A percentile compares a stretch with the other conserved stretches of the same genome.
phyloP scores from a whole-genome alignment of 768 basidiomycete species.

The Hydnum rufescens region DNA sequence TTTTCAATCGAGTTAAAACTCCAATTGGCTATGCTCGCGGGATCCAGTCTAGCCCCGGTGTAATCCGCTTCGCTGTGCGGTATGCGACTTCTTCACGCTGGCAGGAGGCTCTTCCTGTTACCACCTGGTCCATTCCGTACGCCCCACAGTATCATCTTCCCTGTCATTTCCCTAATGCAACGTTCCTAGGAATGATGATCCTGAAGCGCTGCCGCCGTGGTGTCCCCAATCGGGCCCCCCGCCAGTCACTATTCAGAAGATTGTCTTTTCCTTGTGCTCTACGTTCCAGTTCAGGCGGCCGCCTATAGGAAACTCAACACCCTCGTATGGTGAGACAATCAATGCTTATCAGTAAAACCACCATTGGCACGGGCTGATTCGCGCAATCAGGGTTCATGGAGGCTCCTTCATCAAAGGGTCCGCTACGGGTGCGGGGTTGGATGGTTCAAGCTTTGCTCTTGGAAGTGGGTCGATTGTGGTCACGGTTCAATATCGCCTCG shows the following conservation, averaged over 20 bases:
- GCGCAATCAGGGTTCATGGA: slow-evolving; percentile 50
- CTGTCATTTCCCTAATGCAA: slow-evolving; percentile 2
- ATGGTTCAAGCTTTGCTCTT: slow-evolving; percentile 54
- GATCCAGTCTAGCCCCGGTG: slow-evolving; percentile 25
- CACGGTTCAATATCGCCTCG: slow-evolving; percentile 70
- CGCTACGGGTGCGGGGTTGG: slow-evolving; percentile 48
- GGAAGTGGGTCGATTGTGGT: slow-evolving; percentile 59
- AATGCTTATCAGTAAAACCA: background rate
- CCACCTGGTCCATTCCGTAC: slow-evolving; percentile 44
- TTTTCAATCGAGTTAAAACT: no score
- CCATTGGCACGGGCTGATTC: background rate
- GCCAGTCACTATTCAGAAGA: slow-evolving; percentile 43
- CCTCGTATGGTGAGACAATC: slow-evolving; percentile 1
- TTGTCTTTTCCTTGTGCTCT: slow-evolving; percentile 62
- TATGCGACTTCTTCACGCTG: slow-evolving; percentile 49
- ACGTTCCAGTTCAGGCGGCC: slow-evolving; percentile 29
- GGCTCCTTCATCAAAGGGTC: slow-evolving; percentile 62
- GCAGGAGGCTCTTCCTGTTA: slow-evolving; percentile 32
- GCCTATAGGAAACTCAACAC: background rate
- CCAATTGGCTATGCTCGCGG: slow-evolving; percentile 39
- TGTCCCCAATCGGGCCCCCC: slow-evolving; percentile 43
- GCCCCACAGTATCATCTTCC: slow-evolving; percentile 13
- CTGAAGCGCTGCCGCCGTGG: slow-evolving; percentile 37
- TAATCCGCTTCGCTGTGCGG: slow-evolving; percentile 38
- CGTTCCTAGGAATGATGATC: slow-evolving; percentile 19